Evolutionary conservation across 768 basidiomycete species (phyloP).

Genomic region (Boletus eberwhitei): DNA sequence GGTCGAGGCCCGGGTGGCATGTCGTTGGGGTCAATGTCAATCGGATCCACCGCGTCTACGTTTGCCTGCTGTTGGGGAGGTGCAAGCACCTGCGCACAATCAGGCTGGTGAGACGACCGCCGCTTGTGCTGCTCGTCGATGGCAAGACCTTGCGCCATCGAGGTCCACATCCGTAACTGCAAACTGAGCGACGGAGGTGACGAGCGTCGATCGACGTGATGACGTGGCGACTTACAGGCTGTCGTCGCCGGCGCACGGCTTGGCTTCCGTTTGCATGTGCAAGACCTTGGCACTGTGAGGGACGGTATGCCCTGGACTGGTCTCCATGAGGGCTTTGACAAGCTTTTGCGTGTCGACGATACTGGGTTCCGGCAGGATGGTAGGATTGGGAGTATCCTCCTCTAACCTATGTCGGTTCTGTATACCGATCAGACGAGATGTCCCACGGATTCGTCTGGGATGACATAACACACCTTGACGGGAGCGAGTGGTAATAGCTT

Average conservation of each 20-base stretch:
- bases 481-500: constrained; percentile 11
- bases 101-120: constrained; percentile 13
- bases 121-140: constrained; percentile 44
- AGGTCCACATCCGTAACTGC: constrained; percentile 43
- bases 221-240: constrained; percentile 37
- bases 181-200: constrained; percentile 27
- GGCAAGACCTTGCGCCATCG: constrained; percentile 43
- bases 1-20: constrained; percentile 4
- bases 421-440: neutral
- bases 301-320: constrained; percentile 19
- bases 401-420: constrained; percentile 13
- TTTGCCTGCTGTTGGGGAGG: neutral
- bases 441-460: neutral
- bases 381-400: neutral
- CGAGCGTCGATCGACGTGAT: neutral
- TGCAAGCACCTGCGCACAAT: constrained; percentile 10
- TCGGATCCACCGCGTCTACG: constrained; percentile 4
- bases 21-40: constrained; percentile 13
- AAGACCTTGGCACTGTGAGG: constrained; percentile 35
- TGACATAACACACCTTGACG: constrained; percentile 6
- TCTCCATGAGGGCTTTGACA: constrained; percentile 40
- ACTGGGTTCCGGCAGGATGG: constrained; percentile 26
- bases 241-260: constrained; percentile 52
- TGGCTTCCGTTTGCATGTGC: constrained; percentile 30
- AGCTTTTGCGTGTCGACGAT: constrained; percentile 42